Percentiles rank a stretch among this genome's conserved stretches.
Evolutionary conservation across 1,284 basidiomycete genomes (phyloP).

Genomic region (Mrakiaceae sp.): DNA sequence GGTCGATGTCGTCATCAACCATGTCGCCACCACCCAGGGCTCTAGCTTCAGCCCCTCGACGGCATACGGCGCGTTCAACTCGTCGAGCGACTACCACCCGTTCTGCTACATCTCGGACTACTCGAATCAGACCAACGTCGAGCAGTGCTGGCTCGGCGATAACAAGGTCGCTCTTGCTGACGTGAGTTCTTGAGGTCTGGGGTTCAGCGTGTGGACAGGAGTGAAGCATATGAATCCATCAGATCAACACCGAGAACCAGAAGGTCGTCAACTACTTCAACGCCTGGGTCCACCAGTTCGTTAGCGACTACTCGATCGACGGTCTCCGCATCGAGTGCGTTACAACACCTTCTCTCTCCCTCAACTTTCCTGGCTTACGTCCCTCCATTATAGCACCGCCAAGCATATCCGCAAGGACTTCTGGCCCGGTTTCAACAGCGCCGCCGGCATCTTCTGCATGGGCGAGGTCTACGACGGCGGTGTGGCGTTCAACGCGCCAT

Average conservation of each 20-base stretch:
- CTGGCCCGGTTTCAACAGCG: constrained; percentile 37
- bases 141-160: constrained; percentile 39
- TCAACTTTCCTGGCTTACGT: not conserved
- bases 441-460: constrained; percentile 37
- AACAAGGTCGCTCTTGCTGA: constrained; percentile 32
- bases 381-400: constrained; percentile 28
- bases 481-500: constrained; percentile 17
- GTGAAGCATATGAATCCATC: not conserved
- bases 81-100: constrained; percentile 32
- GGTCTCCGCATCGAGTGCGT: constrained; percentile 13
- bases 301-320: constrained; percentile 30
- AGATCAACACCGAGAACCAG: constrained; percentile 38
- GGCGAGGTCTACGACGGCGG: constrained; percentile 39
- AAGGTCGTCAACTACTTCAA: constrained; percentile 33
- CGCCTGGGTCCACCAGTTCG: constrained; percentile 37
- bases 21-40: constrained; percentile 33
- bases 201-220: not conserved
- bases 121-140: constrained; percentile 36
- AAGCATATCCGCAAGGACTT: constrained; percentile 42
- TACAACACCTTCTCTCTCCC: not conserved
- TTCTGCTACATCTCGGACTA: constrained; percentile 37
- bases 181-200: not conserved
- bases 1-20: constrained; percentile 33
- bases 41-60: constrained; percentile 24
- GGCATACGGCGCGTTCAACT: constrained; percentile 31